A percentile compares a stretch with the other conserved stretches of the same genome.
phyloP scores from a whole-genome alignment of 2,329 filamentous ascomycete species.

The Ambrosiella cleistominuta region DNA sequence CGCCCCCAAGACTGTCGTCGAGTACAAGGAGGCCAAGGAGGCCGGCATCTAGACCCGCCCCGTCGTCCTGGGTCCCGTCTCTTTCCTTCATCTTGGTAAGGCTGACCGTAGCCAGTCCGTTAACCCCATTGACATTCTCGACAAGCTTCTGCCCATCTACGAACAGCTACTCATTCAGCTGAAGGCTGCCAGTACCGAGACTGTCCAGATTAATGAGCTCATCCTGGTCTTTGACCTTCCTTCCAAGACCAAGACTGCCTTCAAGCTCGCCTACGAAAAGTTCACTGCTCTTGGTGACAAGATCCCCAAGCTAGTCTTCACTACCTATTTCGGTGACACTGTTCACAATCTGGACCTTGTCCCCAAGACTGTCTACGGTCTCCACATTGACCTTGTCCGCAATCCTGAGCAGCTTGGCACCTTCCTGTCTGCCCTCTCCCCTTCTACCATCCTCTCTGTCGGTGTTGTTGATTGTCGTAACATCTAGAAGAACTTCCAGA shows the following conservation, averaged over 20 bases:
- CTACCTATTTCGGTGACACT: conserved; percentile 98
- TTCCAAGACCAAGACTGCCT: conserved; percentile 79
- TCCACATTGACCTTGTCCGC: conserved; percentile 93
- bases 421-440: conserved; percentile 64
- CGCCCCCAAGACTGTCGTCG: conserved; percentile 80
- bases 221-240: conserved; percentile 89
- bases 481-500: conserved; percentile 99
- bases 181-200: conserved; percentile 89
- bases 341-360: conserved; percentile 96
- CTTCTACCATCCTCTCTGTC: conserved; percentile 78
- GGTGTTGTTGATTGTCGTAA: conserved; percentile 98
- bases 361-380: conserved; percentile 59
- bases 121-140: conserved; percentile 81
- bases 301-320: conserved; percentile 74
- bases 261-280: conserved; percentile 95
- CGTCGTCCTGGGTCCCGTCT: conserved; percentile 87
- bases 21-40: conserved; percentile 97
- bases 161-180: conserved; percentile 82
- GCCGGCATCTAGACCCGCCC: conserved; percentile 85
- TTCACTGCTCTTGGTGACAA: conserved; percentile 57
- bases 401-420: conserved; percentile 93
- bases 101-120: conserved; percentile 89
- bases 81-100: conserved; percentile 95
- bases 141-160: conserved; percentile 88
- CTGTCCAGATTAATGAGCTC: conserved; percentile 96